Percentiles rank a stretch among this genome's conserved stretches.
Conservation (phyloP, 139 green algal species). For the Zygnema cylindricum region DNA sequence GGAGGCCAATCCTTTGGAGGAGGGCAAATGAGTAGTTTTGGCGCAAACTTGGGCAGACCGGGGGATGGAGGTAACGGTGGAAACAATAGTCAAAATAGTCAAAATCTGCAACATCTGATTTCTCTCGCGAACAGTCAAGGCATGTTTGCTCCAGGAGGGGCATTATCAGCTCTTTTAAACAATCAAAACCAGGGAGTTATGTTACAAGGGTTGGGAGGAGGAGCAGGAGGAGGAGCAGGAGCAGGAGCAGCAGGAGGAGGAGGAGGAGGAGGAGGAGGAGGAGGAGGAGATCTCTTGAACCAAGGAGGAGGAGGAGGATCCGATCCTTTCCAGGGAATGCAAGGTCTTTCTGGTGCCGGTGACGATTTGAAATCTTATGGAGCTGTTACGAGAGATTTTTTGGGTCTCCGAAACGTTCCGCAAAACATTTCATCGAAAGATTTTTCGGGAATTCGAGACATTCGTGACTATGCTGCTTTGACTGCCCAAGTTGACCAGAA, state of each 20-base stretch:
- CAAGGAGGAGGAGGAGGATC: neutral
- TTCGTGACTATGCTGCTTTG: neutral
- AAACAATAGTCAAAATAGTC: too few relatives aligned
- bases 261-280: too few relatives aligned
- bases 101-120: neutral
- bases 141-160: conserved; percentile 4
- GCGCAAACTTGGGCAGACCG: neutral
- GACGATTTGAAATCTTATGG: conserved; percentile 20
- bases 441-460: neutral
- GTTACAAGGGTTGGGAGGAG: neutral
- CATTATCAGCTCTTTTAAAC: neutral
- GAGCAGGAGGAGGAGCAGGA: neutral
- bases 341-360: neutral
- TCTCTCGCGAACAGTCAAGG: neutral
- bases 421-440: conserved; percentile 15
- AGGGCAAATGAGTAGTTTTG: too few relatives aligned
- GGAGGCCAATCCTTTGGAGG: too few relatives aligned
- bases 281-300: neutral
- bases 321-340: too few relatives aligned
- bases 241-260: too few relatives aligned
- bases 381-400: conserved; percentile 32
- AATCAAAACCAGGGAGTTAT: too few relatives aligned
- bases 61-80: neutral
- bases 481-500: neutral
- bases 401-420: too few relatives aligned